Base-by-base conservation (phyloP, 1,139 yeast species). In the Meyerozyma athensensis region DNA sequence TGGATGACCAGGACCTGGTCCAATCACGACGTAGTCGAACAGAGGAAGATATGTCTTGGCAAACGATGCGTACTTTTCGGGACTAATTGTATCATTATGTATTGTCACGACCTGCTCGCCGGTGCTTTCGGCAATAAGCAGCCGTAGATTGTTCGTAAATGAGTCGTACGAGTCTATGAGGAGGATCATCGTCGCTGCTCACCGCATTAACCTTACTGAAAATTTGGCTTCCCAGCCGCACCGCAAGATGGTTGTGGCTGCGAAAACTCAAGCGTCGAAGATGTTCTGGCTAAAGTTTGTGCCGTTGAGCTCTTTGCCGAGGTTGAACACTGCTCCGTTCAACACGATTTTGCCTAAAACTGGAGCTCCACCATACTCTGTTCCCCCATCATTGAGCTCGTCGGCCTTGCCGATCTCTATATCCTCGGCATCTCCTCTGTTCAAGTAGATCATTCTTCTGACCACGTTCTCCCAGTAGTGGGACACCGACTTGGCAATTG, bases 1-100 rank as follows among this genome's bases (percentile, higher is more conserved):
- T 0, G 98, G 98, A 48, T 85, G 79, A 0, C 99, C 99, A 0
- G 99, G 99, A 0, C 99, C 99, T 0, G 99, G 99, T 0, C 98
- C 98, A 10, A 92, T 72, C 0, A 92, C 80, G 4, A 94, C 71
- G 35, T 87, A 89, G 41, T 84, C 86, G 49, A 87, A 82, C n/a
- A 65, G 54, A 2, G 61, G 56, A 13, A 74, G 46, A 40, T 70
- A 56, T 1, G 64, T 56, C 7, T 70, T 50, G 8, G 69, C 65
- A 9, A 72, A 61, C 2, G 58, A 35, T 9, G 58, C 56, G 44
- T 68, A 68, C 30, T 63, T 61, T 2, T 47, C 45, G 7, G 63
- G 56, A 5, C 44, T 33, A 41, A 82, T 68, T 0, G 86, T 64
- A 57, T 90, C 95, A 54, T 87, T 87, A 52, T 83, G 92, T 31